Conservation (phyloP, 169 alveolate species). For the Eimeria falciformis region DNA sequence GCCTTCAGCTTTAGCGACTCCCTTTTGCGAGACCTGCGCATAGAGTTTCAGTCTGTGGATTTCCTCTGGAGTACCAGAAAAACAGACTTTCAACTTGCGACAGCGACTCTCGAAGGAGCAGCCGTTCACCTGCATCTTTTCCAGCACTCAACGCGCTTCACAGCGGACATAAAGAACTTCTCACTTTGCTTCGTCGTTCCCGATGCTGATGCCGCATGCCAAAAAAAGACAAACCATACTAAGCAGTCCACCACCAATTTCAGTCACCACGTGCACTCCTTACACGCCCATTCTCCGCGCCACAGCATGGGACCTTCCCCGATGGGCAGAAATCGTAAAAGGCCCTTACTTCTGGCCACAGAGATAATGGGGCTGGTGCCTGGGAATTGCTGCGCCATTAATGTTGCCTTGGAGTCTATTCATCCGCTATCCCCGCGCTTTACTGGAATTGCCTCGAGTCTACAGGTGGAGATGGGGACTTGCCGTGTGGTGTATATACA, state of each 20-base stretch:
- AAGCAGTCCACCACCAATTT: neutral
- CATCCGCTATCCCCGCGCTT: slow-evolving; percentile 70
- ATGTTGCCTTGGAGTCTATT: slow-evolving; percentile 24
- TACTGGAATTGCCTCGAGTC: slow-evolving; percentile 30
- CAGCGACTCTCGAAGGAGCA: slow-evolving; percentile 52
- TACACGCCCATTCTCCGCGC: neutral
- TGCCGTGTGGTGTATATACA: slow-evolving; percentile 69
- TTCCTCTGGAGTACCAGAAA: slow-evolving; percentile 44
- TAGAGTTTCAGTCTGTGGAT: slow-evolving; percentile 41
- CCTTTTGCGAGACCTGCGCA: slow-evolving; percentile 10
- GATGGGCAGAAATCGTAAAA: neutral
- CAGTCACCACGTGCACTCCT: neutral
- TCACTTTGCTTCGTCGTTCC: slow-evolving; percentile 21
- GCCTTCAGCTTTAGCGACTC: neutral
- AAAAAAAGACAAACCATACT: neutral
- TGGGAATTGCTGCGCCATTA: slow-evolving; percentile 39
- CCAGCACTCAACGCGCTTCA: slow-evolving; percentile 31
- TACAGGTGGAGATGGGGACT: slow-evolving; percentile 67
- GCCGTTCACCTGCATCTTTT: neutral
- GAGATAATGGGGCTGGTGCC: slow-evolving; percentile 68
- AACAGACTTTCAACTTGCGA: slow-evolving; percentile 26
- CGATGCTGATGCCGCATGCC: neutral
- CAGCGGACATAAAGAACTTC: slow-evolving; percentile 9
- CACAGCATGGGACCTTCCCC: neutral
- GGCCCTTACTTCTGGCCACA: slow-evolving; percentile 16